These are phyloP conservation scores for Euptelea pleiosperma DNA, from an alignment of 164 flowering plant species.

Conservation along the genomic window DNA sequence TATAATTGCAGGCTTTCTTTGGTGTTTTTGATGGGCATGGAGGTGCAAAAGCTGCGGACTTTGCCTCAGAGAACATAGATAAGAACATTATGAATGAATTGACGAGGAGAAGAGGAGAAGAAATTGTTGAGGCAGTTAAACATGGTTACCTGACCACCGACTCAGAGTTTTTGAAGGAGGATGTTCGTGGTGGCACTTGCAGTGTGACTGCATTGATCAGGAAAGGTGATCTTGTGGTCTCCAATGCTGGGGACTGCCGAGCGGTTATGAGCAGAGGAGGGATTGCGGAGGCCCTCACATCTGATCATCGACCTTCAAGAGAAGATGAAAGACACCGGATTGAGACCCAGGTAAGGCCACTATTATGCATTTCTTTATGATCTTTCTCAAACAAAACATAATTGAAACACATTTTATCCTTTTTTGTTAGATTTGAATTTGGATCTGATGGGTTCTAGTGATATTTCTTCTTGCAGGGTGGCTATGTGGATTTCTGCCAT, in stretches of 20 bases:
- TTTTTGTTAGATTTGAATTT: background rate
- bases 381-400: background rate
- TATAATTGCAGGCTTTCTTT: slow-evolving; percentile 48
- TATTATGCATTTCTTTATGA: background rate
- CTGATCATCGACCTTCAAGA: slow-evolving; percentile 73
- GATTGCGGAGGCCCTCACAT: slow-evolving; percentile 72
- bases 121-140: slow-evolving; percentile 46
- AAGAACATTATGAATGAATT: slow-evolving; percentile 35
- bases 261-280: slow-evolving; percentile 79
- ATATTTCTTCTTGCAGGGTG: slow-evolving; percentile 50
- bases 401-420: background rate
- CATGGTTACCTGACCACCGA: slow-evolving; percentile 64
- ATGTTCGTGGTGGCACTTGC: slow-evolving; percentile 60
- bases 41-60: slow-evolving; percentile 66
- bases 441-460: slow-evolving; percentile 9
- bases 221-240: slow-evolving; percentile 54
- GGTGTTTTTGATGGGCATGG: slow-evolving; percentile 81
- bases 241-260: slow-evolving; percentile 90
- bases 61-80: slow-evolving; percentile 42
- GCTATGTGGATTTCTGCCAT: slow-evolving; percentile 63
- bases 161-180: slow-evolving; percentile 47
- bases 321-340: slow-evolving; percentile 60
- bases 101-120: slow-evolving; percentile 23
- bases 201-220: slow-evolving; percentile 72
- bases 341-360: slow-evolving; percentile 46